Percentiles rank a stretch among this genome's conserved stretches.
These are phyloP conservation scores for Setaria viridis DNA, from an alignment of 202 grass and related monocot species.

Conservation along the genomic window DNA sequence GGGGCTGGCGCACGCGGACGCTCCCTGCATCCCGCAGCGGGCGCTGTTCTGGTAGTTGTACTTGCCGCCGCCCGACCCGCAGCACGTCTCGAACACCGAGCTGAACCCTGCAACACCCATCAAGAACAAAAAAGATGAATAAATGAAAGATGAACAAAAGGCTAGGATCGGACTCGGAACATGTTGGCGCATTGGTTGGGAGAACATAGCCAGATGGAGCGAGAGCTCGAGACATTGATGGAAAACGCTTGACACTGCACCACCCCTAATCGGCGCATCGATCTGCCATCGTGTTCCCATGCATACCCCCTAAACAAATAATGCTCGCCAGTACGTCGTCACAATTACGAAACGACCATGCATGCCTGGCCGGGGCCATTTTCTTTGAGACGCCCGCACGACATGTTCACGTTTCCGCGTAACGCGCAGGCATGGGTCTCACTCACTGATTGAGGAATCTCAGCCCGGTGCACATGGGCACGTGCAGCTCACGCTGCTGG, in stretches of 20 bases:
- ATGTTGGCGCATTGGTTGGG: no score
- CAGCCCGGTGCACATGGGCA: background rate
- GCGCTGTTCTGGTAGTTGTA: constrained; percentile 67
- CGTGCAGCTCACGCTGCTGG: background rate
- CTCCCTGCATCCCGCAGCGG: constrained; percentile 61
- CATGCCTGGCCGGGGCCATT: no score
- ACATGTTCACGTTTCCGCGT: constrained; percentile 22
- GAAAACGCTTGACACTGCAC: background rate
- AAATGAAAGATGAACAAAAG: background rate
- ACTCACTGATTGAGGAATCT: background rate
- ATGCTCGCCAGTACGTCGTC: background rate
- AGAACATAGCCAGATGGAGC: no score
- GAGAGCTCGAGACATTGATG: background rate
- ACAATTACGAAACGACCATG: background rate
- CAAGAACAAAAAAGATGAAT: background rate
- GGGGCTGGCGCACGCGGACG: constrained; percentile 58
- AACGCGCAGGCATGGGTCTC: background rate
- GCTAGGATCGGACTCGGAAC: background rate
- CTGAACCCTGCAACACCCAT: constrained; percentile 54
- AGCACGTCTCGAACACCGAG: constrained; percentile 53
- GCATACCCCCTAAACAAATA: background rate
- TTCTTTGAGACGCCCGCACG: background rate
- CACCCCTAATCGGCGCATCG: background rate
- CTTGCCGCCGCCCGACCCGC: constrained; percentile 56
- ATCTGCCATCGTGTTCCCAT: background rate